Evolutionary conservation across 345 rosid species (phyloP).

Genomic region (Pelargonium nanum): DNA sequence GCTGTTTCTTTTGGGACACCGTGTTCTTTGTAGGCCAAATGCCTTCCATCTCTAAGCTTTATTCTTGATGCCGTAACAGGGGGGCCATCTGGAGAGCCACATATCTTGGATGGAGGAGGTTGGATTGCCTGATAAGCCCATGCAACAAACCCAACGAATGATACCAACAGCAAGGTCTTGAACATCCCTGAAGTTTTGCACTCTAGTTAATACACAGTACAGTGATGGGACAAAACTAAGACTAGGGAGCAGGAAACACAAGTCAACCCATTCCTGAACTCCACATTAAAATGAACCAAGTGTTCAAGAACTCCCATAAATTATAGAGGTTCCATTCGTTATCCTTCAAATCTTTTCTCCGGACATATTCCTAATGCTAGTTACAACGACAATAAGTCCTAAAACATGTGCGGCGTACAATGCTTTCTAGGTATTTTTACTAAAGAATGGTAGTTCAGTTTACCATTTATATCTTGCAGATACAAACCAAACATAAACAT

Average conservation of each 20-base stretch:
- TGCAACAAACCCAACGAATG: slow-evolving; percentile 28
- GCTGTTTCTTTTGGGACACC: slow-evolving; percentile 46
- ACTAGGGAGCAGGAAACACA: background rate
- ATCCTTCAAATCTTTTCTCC: background rate
- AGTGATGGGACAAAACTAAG: background rate
- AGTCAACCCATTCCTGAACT: background rate
- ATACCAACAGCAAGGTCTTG: slow-evolving; percentile 23
- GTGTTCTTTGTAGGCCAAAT: slow-evolving; percentile 46
- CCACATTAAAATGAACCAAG: background rate
- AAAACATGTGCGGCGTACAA: background rate
- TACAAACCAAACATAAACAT: too few species aligned
- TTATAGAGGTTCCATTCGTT: background rate
- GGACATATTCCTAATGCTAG: too few species aligned
- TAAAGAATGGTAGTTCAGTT: background rate
- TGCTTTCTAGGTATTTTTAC: background rate
- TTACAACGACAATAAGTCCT: background rate
- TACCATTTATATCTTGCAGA: background rate
- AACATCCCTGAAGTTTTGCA: slow-evolving; percentile 24
- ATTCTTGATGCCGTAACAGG: slow-evolving; percentile 44
- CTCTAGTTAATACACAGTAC: background rate
- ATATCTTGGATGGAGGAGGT: slow-evolving; percentile 38
- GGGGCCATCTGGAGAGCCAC: slow-evolving; percentile 41
- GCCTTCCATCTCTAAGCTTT: slow-evolving; percentile 53
- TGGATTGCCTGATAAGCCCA: slow-evolving; percentile 35
- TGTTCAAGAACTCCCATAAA: background rate